These are phyloP conservation scores for Sclerotinia sclerotiorum DNA, from an alignment of 2,329 filamentous ascomycete species.

Conservation along the genomic window DNA sequence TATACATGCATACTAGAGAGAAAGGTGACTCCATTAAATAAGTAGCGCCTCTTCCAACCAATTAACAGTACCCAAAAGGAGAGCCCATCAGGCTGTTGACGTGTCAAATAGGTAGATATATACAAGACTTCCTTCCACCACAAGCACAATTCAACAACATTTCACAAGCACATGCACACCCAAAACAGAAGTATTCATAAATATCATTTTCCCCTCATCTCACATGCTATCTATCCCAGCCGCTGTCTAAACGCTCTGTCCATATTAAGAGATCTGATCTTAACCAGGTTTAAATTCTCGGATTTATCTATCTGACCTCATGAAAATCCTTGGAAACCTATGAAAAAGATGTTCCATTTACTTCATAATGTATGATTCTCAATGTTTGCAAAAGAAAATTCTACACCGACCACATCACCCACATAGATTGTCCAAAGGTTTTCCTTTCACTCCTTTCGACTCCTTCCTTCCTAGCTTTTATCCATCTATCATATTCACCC, in stretches of 20 bases:
- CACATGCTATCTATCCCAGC: constrained; percentile 23
- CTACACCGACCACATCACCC: not conserved
- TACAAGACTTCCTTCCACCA: not conserved
- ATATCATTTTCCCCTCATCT: constrained; percentile 9
- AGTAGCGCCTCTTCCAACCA: no score
- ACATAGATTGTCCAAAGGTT: constrained; percentile 11
- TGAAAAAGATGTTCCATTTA: not conserved
- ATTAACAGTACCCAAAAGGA: no score
- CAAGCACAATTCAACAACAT: not conserved
- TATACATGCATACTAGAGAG: no score
- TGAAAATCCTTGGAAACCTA: not conserved
- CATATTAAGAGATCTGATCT: constrained; percentile 23
- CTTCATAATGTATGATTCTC: constrained; percentile 18
- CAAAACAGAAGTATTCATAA: not conserved
- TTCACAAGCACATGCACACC: not conserved
- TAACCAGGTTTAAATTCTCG: not conserved
- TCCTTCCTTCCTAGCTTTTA: constrained; percentile 4
- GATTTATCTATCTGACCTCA: not conserved
- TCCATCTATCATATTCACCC: constrained; percentile 4
- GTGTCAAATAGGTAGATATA: not conserved
- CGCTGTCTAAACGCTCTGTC: constrained; percentile 22
- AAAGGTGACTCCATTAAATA: no score
- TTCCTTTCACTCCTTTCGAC: not conserved
- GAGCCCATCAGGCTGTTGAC: no score
- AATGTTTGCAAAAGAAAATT: not conserved